A percentile compares a stretch with the other conserved stretches of the same genome.
These are phyloP conservation scores for Lepraria neglecta DNA, from an alignment of 495 filamentous ascomycete species.

Conservation along the genomic window DNA sequence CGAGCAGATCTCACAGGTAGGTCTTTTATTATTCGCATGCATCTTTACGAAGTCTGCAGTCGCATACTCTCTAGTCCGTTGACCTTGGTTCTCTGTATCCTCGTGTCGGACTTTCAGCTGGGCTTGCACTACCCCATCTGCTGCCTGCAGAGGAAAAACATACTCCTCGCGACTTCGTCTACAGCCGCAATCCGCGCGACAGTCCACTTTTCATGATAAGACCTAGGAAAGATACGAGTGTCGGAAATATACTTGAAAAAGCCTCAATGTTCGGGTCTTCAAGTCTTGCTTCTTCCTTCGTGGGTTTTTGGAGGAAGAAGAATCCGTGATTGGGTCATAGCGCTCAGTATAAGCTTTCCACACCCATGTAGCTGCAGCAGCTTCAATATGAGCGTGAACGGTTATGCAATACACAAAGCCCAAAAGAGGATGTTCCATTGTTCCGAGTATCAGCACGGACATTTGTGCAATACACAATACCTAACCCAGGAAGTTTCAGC, in stretches of 20 bases:
- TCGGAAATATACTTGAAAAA: slow-evolving; percentile 7
- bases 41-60: neutral
- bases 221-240: neutral
- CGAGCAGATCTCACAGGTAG: neutral
- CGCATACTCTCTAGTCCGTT: neutral
- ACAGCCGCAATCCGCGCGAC: slow-evolving; percentile 10
- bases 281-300: neutral
- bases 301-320: no score
- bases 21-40: neutral
- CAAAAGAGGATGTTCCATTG: neutral
- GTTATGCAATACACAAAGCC: neutral
- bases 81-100: neutral
- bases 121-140: neutral
- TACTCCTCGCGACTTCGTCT: neutral
- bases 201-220: slow-evolving; percentile 3
- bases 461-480: neutral
- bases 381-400: neutral
- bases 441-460: neutral
- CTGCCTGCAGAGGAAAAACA: neutral
- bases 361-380: neutral
- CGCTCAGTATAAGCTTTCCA: slow-evolving; percentile 5
- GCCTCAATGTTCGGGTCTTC: slow-evolving; percentile 6
- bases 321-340: slow-evolving; percentile 5
- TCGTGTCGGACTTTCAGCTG: no score
- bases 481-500: neutral